Conservation (phyloP, 257 asterid genomes). For the Forsythia suspensa region DNA sequence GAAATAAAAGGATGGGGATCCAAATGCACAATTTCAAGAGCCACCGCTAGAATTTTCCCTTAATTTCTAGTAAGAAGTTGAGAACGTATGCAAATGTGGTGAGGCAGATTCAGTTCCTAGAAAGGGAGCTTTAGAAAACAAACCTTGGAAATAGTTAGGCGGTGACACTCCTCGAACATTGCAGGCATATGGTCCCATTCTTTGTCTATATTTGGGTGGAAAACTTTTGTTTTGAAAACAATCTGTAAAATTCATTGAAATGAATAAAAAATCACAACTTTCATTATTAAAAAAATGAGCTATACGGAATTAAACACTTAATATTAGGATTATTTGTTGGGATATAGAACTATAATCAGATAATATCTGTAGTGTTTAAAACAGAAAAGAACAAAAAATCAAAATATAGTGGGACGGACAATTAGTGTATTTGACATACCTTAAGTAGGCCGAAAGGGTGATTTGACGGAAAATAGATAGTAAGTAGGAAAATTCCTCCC, state of each 20-base stretch:
- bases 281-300: neutral
- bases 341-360: neutral
- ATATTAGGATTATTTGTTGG: neutral
- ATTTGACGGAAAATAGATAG: conserved; percentile 74
- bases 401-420: neutral
- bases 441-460: conserved; percentile 78
- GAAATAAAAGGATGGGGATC: too few species aligned
- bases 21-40: too few species aligned
- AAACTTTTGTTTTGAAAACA: conserved; percentile 39
- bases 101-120: neutral
- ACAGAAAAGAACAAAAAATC: neutral
- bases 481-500: conserved; percentile 73
- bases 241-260: conserved; percentile 29
- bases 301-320: neutral
- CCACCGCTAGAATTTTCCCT: too few species aligned
- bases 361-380: neutral
- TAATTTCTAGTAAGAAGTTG: too few species aligned
- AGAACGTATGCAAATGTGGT: too few species aligned
- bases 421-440: conserved; percentile 28
- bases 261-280: neutral
- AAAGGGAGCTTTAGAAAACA: neutral
- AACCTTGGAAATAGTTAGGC: conserved; percentile 40
- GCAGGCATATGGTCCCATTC: conserved; percentile 49
- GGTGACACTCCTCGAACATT: conserved; percentile 31
- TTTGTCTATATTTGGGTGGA: conserved; percentile 44